Base-by-base conservation (phyloP, 228 moss, liverwort and hornwort genomes). In the Sphagnum magellanicum region DNA sequence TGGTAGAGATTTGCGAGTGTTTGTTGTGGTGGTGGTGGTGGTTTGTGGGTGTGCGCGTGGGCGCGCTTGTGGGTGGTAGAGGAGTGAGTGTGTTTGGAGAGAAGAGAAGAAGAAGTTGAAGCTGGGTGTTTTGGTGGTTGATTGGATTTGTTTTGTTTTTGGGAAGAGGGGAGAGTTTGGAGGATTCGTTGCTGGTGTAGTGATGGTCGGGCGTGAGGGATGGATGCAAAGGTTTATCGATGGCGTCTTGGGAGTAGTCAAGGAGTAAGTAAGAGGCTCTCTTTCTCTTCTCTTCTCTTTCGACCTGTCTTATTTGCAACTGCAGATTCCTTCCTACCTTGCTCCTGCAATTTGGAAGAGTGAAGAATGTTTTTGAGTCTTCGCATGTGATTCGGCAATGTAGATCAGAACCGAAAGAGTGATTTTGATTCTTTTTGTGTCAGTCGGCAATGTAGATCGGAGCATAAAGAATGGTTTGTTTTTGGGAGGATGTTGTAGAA, bases 181-280 rank as follows among this genome's bases (percentile, higher is more conserved):
- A 32, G 32, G 32, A 32, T 32, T 3, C 32, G 32, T 32, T 32
- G 32, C 16, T 72, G 48, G 72, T 77, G 79, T 5, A 68, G 67
- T 8, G 53, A 63, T 51, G 77, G 71, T 80, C 80, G 77, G 5
- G 72, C 75, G 0, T 0, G 75, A 65, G 32, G 81, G 14, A 57
- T 79, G 6, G 86, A 92, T 96, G 61, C 89, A 92, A 67, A 81
- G 91, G 71, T 64, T 96, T 53, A 88, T 96, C 67, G 95, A 96
- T 75, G 76, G 51, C 68, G 88, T 81, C 32, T 76, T 96, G 71
- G 92, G 92, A 68, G 77, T 96, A 72, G 95, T 86, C 0, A 96
- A 96, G 88, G 95, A 96, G 95, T 96, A 77, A 82, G 92, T 74
- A 10, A 32, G 48, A 16, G 48, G 8, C 55, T 3, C 9, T 12